Evolutionary conservation across 352 stramenopile genomes (phyloP), one percentile per base, ranked within the genome.

Genomic region (Globisporangium cystogenes): DNA sequence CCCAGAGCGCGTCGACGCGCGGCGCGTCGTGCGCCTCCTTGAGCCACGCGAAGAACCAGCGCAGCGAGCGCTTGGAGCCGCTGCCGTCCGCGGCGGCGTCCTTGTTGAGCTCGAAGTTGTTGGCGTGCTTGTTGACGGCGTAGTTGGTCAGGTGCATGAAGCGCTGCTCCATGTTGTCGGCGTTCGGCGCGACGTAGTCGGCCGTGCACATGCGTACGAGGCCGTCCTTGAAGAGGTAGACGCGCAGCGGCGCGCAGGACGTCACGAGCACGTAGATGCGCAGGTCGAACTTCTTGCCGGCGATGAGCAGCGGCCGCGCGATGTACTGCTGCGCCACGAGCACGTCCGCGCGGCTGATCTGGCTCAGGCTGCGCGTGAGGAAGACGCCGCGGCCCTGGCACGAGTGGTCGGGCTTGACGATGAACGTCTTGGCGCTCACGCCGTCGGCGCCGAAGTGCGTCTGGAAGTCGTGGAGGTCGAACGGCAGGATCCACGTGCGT

Each of bases 401-500:
- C 49, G 71, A 86, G 63, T 92, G 77, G 47, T 93, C 90, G 2
- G 96, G 96, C 48, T 99, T 99, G 37, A 99, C 73, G 52, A 99
- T 99, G 55, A 97, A 98, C 4, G 91, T 97, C 40, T 72, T 74
- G 53, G 94, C 86, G 45, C 82, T 95, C n/a, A 83, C 60, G n/a
- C 90, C 93, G 44, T 89, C 79, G 15, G 66, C 61, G 51, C 95
- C 86, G 64, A 98, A 98, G 45, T 98, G 70, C 31, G 82, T 70
- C 57, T 93, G 80, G 59, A 99, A 98, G 27, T 97, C 82, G 47
- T 84, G 74, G 43, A 96, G 77, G 57, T 98, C 93, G 46, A 95
- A 88, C 20, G 96, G 96, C n/a, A 99, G 72, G 29, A 98, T 96
- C 86, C 93, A 99, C 20, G 96, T 99, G 33, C 82, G 82, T 31